phyloP scores from a whole-genome alignment of 352 stramenopile species.

The Aphanomyces stellatus region DNA sequence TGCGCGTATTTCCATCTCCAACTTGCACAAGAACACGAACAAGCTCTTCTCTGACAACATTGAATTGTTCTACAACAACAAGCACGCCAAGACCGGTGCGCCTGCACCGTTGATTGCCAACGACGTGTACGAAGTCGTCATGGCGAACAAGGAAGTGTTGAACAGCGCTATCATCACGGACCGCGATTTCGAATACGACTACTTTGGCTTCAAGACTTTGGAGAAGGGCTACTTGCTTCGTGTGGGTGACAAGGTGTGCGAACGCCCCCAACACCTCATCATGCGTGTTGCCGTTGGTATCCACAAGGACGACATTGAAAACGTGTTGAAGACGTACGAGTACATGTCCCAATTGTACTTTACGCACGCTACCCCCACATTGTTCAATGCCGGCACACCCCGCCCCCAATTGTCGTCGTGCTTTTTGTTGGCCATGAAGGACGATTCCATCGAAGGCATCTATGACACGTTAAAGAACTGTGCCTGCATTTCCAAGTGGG shows the following conservation, averaged over 20 bases:
- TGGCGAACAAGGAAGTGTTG: constrained; percentile 92
- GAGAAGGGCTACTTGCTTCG: constrained; percentile 97
- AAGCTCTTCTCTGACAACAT: constrained; percentile 94
- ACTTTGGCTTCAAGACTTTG: constrained; percentile 99
- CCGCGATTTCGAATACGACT: constrained; percentile 98
- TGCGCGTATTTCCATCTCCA: constrained; percentile 97
- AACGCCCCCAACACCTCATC: constrained; percentile 98
- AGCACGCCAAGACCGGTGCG: constrained; percentile 93
- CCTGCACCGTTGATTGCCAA: constrained; percentile 90
- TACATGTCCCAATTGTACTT: constrained; percentile 96
- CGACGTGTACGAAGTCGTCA: constrained; percentile 93
- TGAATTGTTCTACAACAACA: constrained; percentile 91
- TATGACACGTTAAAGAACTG: constrained; percentile 99
- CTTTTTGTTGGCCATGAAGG: constrained; percentile 97
- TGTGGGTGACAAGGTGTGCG: constrained; percentile 91
- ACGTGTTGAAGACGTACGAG: constrained; percentile 96
- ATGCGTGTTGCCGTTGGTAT: constrained; percentile 98
- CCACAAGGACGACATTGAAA: constrained; percentile 93
- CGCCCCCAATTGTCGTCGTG: constrained; percentile 98
- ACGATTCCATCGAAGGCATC: constrained; percentile 99
- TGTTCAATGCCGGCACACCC: constrained; percentile 98
- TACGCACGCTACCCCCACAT: constrained; percentile 97
- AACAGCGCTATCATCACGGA: constrained; percentile 97
- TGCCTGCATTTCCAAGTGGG: constrained; percentile 99
- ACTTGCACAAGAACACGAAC: constrained; percentile 99